Base-by-base conservation (phyloP, 2,329 filamentous ascomycete genomes). In the Fonsecaea nubica region DNA sequence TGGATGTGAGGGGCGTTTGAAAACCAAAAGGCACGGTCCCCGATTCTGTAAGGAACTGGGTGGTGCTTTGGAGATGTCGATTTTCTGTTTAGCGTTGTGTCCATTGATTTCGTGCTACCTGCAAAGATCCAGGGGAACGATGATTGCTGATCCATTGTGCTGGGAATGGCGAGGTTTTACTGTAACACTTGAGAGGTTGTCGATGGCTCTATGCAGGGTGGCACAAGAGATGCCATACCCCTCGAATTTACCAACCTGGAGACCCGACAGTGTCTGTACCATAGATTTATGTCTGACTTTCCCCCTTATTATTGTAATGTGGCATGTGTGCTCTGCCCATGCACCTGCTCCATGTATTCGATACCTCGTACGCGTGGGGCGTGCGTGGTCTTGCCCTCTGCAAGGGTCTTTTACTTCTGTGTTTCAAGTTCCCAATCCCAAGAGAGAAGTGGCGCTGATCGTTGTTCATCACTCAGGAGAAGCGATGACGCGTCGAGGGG, bases 331-430 rank as follows among this genome's bases (percentile, higher is more conserved):
- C 45, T 50, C 45, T 50, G 18, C 4, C 18, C 18, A 21, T 25
- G 36, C 13, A 38, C 9, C 13, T 58, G 25, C 25, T 25, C 25
- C 25, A 25, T 25, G 25, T 25, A 25, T 25, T 25, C 25, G 25
- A 25, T 25, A 2, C 25, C 25, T 25, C 25, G 58, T 48, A 36
- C 45, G n/a, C 15, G 33, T 21, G 38, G 30, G 36, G 2, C n/a
- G 18, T 50, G 45, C 12, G 18, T 21, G 45, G n/a, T 4, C 50
- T 42, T 56, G 13, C 30, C 58, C 25, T 32, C 58, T 50, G 58
- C 42, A 50, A 36, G 58, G 58, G 58, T 33, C 30, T 60, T 32
- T 52, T 18, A 33, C 58, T 50, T 52, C 25, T 15, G 12, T 21
- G 15, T 25, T 50, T 60, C 18, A 50, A 25, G 18, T 50, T 50